Conservation (phyloP, 2,329 filamentous ascomycete species). For the Xylariaceae sp. region DNA sequence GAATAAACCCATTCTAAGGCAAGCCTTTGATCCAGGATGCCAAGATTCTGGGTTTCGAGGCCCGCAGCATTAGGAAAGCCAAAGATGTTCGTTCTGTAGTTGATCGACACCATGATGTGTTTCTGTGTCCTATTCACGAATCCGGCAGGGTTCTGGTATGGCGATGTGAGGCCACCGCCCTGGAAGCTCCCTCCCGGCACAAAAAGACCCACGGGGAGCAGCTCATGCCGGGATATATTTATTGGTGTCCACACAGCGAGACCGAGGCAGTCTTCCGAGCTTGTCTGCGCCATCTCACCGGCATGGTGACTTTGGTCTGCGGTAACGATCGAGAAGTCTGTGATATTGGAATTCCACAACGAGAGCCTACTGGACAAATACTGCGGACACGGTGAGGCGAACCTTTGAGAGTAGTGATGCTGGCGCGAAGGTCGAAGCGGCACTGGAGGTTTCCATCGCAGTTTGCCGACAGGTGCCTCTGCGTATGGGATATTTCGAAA, state of each 20-base stretch:
- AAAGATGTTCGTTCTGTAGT: constrained; percentile 38
- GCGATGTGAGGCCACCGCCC: constrained; percentile 21
- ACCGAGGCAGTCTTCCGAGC: constrained; percentile 35
- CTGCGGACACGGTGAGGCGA: constrained; percentile 32
- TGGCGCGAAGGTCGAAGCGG: constrained; percentile 23
- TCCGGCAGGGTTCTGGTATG: constrained; percentile 24
- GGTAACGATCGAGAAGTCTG: constrained; percentile 20
- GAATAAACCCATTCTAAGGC: constrained; percentile 37
- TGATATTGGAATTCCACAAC: constrained; percentile 27
- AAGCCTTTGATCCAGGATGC: constrained; percentile 33
- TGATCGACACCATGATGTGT: constrained; percentile 34
- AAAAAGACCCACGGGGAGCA: constrained; percentile 26
- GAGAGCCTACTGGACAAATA: constrained; percentile 27
- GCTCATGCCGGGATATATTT: constrained; percentile 17
- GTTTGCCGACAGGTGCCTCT: constrained; percentile 50
- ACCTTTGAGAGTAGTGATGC: constrained; percentile 22
- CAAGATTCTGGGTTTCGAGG: constrained; percentile 30
- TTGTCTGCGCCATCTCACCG: constrained; percentile 26
- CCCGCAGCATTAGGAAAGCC: constrained; percentile 36
- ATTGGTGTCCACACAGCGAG: constrained; percentile 35
- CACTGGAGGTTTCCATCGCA: constrained; percentile 43
- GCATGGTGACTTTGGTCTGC: constrained; percentile 20
- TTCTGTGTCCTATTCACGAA: constrained; percentile 27
- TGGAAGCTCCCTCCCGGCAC: constrained; percentile 28
- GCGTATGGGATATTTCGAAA: constrained; percentile 52